Percentiles rank a stretch among this genome's conserved stretches.
These are phyloP conservation scores for Urochloa ruziziensis DNA, from an alignment of 176 grass and related monocot species.

Conservation along the genomic window DNA sequence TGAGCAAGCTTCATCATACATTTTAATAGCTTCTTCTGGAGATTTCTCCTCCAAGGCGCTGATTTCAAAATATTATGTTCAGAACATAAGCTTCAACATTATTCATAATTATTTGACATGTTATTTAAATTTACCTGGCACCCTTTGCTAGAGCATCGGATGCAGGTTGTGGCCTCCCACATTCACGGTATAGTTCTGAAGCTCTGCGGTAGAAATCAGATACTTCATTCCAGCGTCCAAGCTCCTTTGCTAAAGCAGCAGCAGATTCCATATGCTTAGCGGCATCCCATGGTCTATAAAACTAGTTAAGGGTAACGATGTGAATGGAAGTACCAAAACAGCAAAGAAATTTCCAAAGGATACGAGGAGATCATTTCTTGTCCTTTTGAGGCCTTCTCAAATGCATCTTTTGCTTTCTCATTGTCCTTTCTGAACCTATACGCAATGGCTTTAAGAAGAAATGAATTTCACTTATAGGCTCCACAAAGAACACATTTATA, in stretches of 20 bases:
- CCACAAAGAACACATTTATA: neutral
- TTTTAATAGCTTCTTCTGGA: constrained; percentile 79
- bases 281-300: constrained; percentile 93
- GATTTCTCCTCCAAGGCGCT: constrained; percentile 88
- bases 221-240: constrained; percentile 83
- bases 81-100: constrained; percentile 18
- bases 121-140: constrained; percentile 63
- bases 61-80: constrained; percentile 21
- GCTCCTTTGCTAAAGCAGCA: constrained; percentile 88
- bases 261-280: constrained; percentile 99
- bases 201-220: constrained; percentile 82
- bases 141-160: constrained; percentile 96
- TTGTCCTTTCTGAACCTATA: constrained; percentile 89
- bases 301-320: constrained; percentile 46
- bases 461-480: constrained; percentile 28
- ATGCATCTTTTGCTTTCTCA: constrained; percentile 98
- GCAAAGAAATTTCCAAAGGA: constrained; percentile 37
- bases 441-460: constrained; percentile 66
- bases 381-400: constrained; percentile 98
- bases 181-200: constrained; percentile 90
- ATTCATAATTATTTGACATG: neutral
- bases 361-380: constrained; percentile 99
- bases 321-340: neutral
- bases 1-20: constrained; percentile 85
- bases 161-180: constrained; percentile 89